A percentile compares a stretch with the other conserved stretches of the same genome.
Evolutionary conservation across 108 stramenopile species (phyloP).

Genomic region (Cyclotella choctawhatcheeana): DNA sequence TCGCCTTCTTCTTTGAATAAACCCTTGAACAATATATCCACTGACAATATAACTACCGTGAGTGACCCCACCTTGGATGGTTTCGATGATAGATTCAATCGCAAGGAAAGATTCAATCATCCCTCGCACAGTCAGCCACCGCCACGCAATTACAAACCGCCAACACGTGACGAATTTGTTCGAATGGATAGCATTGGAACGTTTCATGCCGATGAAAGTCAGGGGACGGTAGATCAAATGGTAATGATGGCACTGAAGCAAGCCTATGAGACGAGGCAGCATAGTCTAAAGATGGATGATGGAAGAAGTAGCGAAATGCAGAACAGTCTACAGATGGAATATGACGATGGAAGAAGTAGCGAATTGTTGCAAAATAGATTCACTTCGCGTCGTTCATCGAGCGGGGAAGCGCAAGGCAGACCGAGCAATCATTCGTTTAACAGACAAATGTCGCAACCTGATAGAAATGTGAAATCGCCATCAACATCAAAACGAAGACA

Average conservation of each 20-base stretch:
- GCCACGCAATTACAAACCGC: too few species aligned
- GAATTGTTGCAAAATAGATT: background rate
- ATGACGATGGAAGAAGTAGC: background rate
- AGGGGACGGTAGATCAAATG: constrained; percentile 1
- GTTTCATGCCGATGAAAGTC: background rate
- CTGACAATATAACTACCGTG: constrained; percentile 1
- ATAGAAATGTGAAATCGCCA: too few species aligned
- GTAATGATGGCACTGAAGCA: constrained; percentile 11
- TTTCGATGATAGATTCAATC: constrained; percentile 5
- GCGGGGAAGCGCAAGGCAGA: background rate
- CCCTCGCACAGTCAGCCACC: too few species aligned
- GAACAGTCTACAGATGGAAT: background rate
- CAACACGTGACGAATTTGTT: background rate
- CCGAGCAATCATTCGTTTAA: background rate
- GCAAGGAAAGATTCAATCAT: background rate
- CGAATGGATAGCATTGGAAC: background rate
- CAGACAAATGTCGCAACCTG: background rate
- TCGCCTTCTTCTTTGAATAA: background rate
- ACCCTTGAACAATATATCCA: background rate
- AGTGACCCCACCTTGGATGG: constrained; percentile 12
- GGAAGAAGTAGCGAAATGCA: background rate
- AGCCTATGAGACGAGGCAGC: constrained; percentile 6
- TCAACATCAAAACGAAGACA: background rate
- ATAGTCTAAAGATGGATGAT: background rate
- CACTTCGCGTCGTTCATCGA: background rate